Evolutionary conservation across 2,329 filamentous ascomycete species (phyloP), one percentile per base, ranked within the genome.

Genomic region (Huntiella bhutanensis): DNA sequence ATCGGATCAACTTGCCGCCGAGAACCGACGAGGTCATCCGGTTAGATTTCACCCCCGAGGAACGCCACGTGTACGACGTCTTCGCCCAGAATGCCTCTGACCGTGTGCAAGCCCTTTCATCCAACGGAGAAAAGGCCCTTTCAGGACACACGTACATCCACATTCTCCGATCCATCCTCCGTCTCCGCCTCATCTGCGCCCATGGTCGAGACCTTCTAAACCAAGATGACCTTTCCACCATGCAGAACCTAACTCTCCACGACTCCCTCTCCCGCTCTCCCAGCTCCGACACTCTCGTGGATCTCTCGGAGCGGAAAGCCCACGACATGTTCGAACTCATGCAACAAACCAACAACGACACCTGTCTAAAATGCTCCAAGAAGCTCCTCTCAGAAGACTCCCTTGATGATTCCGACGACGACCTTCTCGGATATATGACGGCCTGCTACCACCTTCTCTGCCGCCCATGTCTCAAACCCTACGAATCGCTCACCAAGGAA

Each of bases 121-220:
- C 54, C 19, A 55, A 58, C 12, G 68, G 64, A 41, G 64, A 71
- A 53, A 79, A 75, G 52, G 73, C 75, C 51, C 68, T 91, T 43
- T 82, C 81, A 36, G 88, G 87, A 37, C 84, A 80, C 53, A 81
- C 82, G n/a, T 95, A 94, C 57, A 87, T 91, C 41, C 84, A 94
- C 54, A 91, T 98, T 41, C 64, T 98, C 51, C 87, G 91, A 53
- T 83, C 85, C 4, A 94, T 98, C 56, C 71, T 92, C 53, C 80
- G 88, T 28, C 73, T 98, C 13, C 82, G 91, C 7, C 70, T 93
- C 36, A 81, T 96, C 44, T 95, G 87, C 57, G 91, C 87, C 1
- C 88, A 95, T 58, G 91, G 91, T n/a, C 82, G 81, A 52, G 88
- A 96, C 50, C 71, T 98, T 5, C 70, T 98, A 2, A 83, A 78